Evolutionary conservation across 169 alveolate genomes (phyloP).

Genomic region (Plasmodium relictum): DNA sequence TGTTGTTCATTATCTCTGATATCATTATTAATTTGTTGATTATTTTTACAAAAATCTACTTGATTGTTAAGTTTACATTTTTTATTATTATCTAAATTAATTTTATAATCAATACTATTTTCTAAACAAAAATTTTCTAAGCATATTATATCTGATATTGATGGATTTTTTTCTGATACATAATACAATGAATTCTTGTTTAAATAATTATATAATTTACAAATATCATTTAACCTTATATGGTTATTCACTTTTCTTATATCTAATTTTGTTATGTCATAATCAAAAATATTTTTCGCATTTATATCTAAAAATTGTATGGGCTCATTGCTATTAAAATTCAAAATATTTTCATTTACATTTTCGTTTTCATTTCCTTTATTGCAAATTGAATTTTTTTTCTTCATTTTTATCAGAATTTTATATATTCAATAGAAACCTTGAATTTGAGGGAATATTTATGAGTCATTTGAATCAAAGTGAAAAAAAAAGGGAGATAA

Average conservation of each 20-base stretch:
- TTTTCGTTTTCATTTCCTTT: slow-evolving; percentile 1
- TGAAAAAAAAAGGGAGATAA: no score
- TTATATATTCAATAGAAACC: no score
- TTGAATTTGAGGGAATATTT: no score
- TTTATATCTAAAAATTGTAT: slow-evolving; percentile 36
- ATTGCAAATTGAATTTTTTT: background rate
- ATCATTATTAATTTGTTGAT: background rate
- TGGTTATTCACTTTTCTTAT: slow-evolving; percentile 47
- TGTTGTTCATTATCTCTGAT: background rate
- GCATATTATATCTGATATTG: slow-evolving; percentile 16
- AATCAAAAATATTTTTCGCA: slow-evolving; percentile 26
- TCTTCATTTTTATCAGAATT: background rate
- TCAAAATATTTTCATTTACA: background rate
- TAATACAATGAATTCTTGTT: slow-evolving; percentile 23
- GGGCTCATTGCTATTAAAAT: background rate
- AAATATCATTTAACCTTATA: slow-evolving; percentile 35
- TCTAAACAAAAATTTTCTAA: background rate
- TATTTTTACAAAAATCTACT: background rate
- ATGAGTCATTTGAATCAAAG: no score
- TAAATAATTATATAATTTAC: slow-evolving; percentile 26
- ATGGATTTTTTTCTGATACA: slow-evolving; percentile 14
- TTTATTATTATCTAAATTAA: background rate
- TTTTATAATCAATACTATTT: background rate
- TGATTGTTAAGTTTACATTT: background rate
- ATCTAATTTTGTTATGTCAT: slow-evolving; percentile 26